These are phyloP conservation scores for Ogataea pilisensis DNA, from an alignment of 805 yeast genomes.

Conservation along the genomic window DNA sequence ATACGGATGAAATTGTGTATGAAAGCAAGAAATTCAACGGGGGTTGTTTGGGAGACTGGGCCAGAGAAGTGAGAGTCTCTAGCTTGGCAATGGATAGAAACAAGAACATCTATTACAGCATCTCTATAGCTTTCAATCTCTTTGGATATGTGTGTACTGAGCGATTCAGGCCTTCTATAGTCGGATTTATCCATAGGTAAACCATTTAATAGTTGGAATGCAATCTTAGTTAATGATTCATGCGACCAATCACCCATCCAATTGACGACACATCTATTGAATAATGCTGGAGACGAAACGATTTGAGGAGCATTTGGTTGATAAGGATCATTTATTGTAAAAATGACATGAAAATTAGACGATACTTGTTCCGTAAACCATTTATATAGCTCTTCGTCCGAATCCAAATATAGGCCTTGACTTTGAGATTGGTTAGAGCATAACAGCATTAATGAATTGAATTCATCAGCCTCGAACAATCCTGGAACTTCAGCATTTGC, in stretches of 20 bases:
- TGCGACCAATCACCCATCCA: slow-evolving; percentile 87
- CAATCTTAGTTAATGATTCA: slow-evolving; percentile 47
- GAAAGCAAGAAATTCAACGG: slow-evolving; percentile 54
- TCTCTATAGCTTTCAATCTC: slow-evolving; percentile 21
- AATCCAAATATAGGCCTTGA: slow-evolving; percentile 60
- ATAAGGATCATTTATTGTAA: slow-evolving; percentile 61
- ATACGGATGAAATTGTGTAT: slow-evolving; percentile 40
- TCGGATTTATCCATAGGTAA: slow-evolving; percentile 52
- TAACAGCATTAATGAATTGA: slow-evolving; percentile 42
- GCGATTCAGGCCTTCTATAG: slow-evolving; percentile 32
- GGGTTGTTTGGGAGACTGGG: slow-evolving; percentile 31
- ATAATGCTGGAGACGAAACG: slow-evolving; percentile 79
- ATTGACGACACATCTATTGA: slow-evolving; percentile 82
- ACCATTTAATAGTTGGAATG: slow-evolving; percentile 22
- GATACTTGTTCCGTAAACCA: slow-evolving; percentile 76
- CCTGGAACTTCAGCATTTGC: slow-evolving; percentile 95
- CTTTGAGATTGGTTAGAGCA: slow-evolving; percentile 55
- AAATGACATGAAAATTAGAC: slow-evolving; percentile 73
- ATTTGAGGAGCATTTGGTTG: slow-evolving; percentile 37
- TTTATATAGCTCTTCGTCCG: slow-evolving; percentile 61
- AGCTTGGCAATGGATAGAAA: slow-evolving; percentile 40
- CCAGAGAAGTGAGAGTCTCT: not conserved
- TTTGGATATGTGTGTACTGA: slow-evolving; percentile 10
- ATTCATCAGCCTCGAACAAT: slow-evolving; percentile 73
- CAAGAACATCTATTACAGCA: slow-evolving; percentile 42